Evolutionary conservation across 2,329 filamentous ascomycete genomes (phyloP).

Genomic region (Paecilomyces variotii): DNA sequence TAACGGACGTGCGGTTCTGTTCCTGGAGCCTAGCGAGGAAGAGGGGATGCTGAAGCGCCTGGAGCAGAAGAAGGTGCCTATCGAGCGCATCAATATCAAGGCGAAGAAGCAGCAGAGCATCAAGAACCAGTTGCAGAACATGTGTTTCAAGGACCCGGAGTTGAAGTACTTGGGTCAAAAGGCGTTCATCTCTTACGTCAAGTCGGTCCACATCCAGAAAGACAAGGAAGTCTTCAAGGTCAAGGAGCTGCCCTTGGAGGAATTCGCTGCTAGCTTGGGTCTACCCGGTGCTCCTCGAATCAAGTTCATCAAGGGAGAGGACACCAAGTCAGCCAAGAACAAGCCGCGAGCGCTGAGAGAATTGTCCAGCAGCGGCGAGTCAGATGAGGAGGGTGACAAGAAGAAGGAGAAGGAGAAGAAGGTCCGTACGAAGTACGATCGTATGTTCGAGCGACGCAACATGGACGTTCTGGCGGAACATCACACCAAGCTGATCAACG

Average conservation of each 20-base stretch:
- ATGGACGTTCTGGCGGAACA: constrained; percentile 93
- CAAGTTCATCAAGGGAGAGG: constrained; percentile 84
- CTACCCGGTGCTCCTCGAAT: constrained; percentile 87
- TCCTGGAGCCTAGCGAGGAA: constrained; percentile 88
- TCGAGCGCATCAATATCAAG: constrained; percentile 77
- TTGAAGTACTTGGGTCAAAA: constrained; percentile 95
- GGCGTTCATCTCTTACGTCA: constrained; percentile 83
- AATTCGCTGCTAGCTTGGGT: constrained; percentile 75
- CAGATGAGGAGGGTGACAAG: constrained; percentile 40
- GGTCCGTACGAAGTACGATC: constrained; percentile 89
- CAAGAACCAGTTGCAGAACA: constrained; percentile 76
- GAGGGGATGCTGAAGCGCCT: constrained; percentile 80
- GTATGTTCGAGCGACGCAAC: constrained; percentile 96
- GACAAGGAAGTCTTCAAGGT: constrained; percentile 90
- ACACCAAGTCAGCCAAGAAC: constrained; percentile 81
- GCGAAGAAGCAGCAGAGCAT: constrained; percentile 85
- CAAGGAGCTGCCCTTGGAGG: constrained; percentile 73
- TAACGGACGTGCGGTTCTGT: constrained; percentile 78
- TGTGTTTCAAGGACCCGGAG: constrained; percentile 92
- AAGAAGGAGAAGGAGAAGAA: constrained; percentile 57
- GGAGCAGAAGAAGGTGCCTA: constrained; percentile 80
- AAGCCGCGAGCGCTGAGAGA: constrained; percentile 59
- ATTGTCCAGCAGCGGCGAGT: constrained; percentile 53
- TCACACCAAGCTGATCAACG: constrained; percentile 75
- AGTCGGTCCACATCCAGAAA: constrained; percentile 77